Percentiles rank a stretch among this genome's conserved stretches.
These are phyloP conservation scores for Candida stauntonica DNA, from an alignment of 805 yeast genomes.

Conservation along the genomic window DNA sequence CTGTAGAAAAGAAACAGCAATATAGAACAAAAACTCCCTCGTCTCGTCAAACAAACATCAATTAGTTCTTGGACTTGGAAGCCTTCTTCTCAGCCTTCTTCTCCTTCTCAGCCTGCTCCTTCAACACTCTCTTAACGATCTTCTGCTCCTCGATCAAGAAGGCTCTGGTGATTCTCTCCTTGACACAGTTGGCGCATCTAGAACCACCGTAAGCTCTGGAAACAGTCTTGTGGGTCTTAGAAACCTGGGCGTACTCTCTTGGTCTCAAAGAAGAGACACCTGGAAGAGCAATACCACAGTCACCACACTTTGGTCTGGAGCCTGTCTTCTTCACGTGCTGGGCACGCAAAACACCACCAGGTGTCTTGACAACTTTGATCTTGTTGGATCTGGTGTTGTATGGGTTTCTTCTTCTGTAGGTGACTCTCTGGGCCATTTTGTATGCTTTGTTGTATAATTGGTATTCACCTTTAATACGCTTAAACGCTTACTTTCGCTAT, in stretches of 20 bases:
- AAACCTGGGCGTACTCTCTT: constrained; percentile 91
- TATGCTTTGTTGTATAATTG: constrained; percentile 3
- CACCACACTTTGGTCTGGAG: constrained; percentile 81
- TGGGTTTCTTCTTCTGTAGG: constrained; percentile 99
- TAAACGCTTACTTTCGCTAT: background rate
- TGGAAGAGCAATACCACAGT: constrained; percentile 72
- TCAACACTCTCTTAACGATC: constrained; percentile 98
- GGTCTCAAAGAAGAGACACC: constrained; percentile 97
- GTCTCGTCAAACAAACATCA: too few relatives aligned
- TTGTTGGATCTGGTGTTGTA: constrained; percentile 99
- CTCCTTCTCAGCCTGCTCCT: constrained; percentile 91
- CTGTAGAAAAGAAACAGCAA: background rate
- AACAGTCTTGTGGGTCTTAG: constrained; percentile 96
- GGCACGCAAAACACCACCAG: constrained; percentile 98
- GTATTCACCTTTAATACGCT: background rate
- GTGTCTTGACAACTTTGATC: constrained; percentile 99
- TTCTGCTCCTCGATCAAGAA: constrained; percentile 99
- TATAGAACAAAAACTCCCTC: too few relatives aligned
- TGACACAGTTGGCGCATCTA: constrained; percentile 97
- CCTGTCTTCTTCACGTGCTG: constrained; percentile 92
- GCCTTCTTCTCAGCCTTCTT: constrained; percentile 52
- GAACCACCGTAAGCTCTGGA: constrained; percentile 99
- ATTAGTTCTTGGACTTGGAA: constrained; percentile 29
- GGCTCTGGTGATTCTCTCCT: constrained; percentile 99
- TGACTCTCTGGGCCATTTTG: constrained; percentile 98